Base-by-base conservation (phyloP, 2,329 filamentous ascomycete genomes). In the Colletotrichum zoysiae region DNA sequence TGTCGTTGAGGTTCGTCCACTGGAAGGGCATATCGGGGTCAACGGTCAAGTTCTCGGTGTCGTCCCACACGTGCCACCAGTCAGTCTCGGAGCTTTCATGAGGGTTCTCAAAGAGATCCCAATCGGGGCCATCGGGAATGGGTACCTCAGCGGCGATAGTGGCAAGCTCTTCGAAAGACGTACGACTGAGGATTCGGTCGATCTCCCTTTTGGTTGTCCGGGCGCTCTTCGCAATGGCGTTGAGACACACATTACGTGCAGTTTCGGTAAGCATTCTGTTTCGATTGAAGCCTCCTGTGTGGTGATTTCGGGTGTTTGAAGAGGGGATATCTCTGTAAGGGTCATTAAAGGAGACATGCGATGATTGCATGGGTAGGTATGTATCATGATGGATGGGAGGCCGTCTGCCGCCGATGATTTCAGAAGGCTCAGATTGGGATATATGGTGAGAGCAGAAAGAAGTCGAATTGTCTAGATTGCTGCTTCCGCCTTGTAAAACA, bases 151-250 rank as follows among this genome's bases (percentile, higher is more conserved):
- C 33, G 2, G 23, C 51, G 23, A 40, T 53, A 16, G 46, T 18
- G 16, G 60, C 46, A 30, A 63, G 42, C 16, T 63, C 42, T 30
- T 46, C 33, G 2, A 7, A 18, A 2, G 38, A 38, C 20, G 26
- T 86, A 88, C 76, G 77, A 84, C 30, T n/a, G 35, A 23, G n/a
- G 35, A 18, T 42, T 16, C 35, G 35, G 7, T 58, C 23, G 14
- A 58, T 26, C 5, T 42, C 12, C 14, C 6, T 9, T n/a, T 23
- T 23, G 35, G 40, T 5, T 14, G 2, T 26, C 14, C 18, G 12
- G n/a, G 16, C 20, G 26, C 16, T 18, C 3, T 8, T 18, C 33
- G 7, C 1, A 6, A 42, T 23, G n/a, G n/a, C 20, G 3, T 40
- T 9, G 14, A 58, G 16, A 6, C n/a, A 38, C n/a, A 42, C 18